Percentiles rank a stretch among this genome's conserved stretches.
phyloP scores from a whole-genome alignment of 2,329 filamentous ascomycete species.

The Dichotomopilus funicola region DNA sequence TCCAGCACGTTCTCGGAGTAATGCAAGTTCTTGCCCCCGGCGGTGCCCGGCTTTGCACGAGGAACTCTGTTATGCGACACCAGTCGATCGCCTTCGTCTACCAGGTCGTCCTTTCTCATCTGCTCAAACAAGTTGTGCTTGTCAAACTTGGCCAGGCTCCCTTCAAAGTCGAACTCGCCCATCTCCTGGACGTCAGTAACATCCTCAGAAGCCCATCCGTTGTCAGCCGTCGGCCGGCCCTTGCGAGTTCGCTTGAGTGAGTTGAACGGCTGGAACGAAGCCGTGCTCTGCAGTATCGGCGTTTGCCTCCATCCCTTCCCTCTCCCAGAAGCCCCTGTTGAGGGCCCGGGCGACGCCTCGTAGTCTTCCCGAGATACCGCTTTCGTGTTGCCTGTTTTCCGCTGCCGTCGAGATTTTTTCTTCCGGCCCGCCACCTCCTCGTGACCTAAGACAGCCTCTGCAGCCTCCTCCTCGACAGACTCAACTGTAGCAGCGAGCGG shows the following conservation, averaged over 20 bases:
- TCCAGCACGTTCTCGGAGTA: conserved; percentile 88
- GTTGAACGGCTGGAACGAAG: conserved; percentile 57
- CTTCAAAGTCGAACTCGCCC: conserved; percentile 90
- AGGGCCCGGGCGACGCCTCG: conserved; percentile 18
- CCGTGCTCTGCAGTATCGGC: conserved; percentile 52
- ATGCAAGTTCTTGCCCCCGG: conserved; percentile 83
- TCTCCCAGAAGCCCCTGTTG: conserved; percentile 24
- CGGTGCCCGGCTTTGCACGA: conserved; percentile 59
- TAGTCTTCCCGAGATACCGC: conserved; percentile 25
- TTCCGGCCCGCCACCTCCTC: conserved; percentile 22
- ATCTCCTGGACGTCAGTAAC: conserved; percentile 90
- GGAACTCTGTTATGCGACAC: conserved; percentile 76
- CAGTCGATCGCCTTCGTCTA: conserved; percentile 84
- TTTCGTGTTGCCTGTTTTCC: conserved; percentile 29
- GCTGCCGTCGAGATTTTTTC: conserved; percentile 26
- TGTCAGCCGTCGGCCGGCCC: conserved; percentile 46
- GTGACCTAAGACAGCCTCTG: conserved; percentile 20
- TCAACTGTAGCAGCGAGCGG: conserved; percentile 1
- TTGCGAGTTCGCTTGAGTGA: conserved; percentile 52
- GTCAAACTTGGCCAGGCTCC: conserved; percentile 87
- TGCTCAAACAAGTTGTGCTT: conserved; percentile 88
- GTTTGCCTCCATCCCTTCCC: conserved; percentile 55
- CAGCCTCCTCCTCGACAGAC: conserved; percentile 17
- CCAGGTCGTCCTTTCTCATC: conserved; percentile 79
- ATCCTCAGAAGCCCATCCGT: conserved; percentile 93